phyloP scores from a whole-genome alignment of 23 red algal genomes.

The Gracilaria caudata region DNA sequence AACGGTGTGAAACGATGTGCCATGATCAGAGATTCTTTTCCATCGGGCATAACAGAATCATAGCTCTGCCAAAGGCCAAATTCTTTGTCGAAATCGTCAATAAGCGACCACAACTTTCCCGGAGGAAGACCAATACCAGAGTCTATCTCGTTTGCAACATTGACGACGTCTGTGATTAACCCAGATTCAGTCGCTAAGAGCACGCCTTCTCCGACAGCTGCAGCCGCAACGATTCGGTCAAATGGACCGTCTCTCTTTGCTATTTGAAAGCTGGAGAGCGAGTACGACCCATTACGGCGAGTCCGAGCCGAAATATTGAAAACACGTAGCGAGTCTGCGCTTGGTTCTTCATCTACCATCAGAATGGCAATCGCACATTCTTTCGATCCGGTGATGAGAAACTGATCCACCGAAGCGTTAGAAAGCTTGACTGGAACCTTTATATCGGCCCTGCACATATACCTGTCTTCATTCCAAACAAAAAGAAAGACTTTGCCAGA shows the following conservation, averaged over 20 bases:
- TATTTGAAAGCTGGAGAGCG: slow-evolving; percentile 47
- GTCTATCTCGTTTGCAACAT: slow-evolving; percentile 53
- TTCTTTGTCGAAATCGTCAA: slow-evolving; percentile 52
- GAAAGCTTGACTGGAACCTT: slow-evolving; percentile 45
- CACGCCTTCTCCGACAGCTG: slow-evolving; percentile 34
- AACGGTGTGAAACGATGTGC: slow-evolving; percentile 58
- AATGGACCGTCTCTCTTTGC: slow-evolving; percentile 47
- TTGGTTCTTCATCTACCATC: slow-evolving; percentile 64
- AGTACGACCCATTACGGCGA: slow-evolving; percentile 16
- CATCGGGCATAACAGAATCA: slow-evolving; percentile 18
- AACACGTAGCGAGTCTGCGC: slow-evolving; percentile 56
- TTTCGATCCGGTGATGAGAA: slow-evolving; percentile 38
- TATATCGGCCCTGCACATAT: slow-evolving; percentile 34
- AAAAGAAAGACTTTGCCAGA: slow-evolving; percentile 38
- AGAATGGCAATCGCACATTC: slow-evolving; percentile 43
- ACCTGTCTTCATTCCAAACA: slow-evolving; percentile 19
- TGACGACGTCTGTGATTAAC: slow-evolving; percentile 36
- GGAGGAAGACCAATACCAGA: slow-evolving; percentile 41
- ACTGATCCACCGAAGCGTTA: slow-evolving; percentile 25
- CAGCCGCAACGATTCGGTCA: slow-evolving; percentile 49
- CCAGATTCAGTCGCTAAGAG: slow-evolving; percentile 53
- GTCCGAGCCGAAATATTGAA: slow-evolving; percentile 31
- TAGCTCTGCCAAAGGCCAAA: slow-evolving; percentile 40
- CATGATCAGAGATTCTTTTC: slow-evolving; percentile 31
- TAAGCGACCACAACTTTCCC: slow-evolving; percentile 39